Conservation (phyloP, 2,329 filamentous ascomycete species). For the Trichocomaceae sp. region DNA sequence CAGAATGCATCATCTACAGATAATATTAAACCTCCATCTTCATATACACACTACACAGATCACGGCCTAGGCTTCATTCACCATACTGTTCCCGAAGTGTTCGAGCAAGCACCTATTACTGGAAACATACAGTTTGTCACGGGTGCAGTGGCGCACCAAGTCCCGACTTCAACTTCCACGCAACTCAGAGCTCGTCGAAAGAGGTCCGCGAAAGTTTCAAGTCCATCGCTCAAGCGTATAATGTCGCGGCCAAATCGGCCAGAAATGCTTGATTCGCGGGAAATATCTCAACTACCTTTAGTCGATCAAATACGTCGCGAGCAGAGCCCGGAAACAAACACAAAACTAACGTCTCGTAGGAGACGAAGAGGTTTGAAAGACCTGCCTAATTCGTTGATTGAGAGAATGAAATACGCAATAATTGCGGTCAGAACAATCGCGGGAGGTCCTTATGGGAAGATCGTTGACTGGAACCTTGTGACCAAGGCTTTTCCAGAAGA, state of each 20-base stretch:
- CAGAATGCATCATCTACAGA: neutral
- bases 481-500: conserved; percentile 35
- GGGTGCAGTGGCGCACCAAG: conserved; percentile 15
- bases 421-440: conserved; percentile 40
- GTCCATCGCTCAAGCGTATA: neutral
- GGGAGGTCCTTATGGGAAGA: conserved; percentile 37
- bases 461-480: conserved; percentile 43
- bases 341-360: conserved; percentile 1
- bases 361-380: conserved; percentile 21
- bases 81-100: conserved; percentile 27
- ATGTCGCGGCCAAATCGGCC: neutral
- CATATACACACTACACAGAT: neutral
- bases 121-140: conserved; percentile 29
- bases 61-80: conserved; percentile 28
- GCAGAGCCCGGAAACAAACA: neutral
- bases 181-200: conserved; percentile 4
- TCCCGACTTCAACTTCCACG: neutral
- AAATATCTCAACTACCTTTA: neutral
- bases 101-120: conserved; percentile 27
- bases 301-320: neutral
- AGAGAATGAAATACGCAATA: conserved; percentile 38
- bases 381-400: conserved; percentile 24
- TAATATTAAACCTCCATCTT: neutral
- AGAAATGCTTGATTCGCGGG: neutral
- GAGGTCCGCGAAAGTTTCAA: conserved; percentile 8